Evolutionary conservation across 75 land plant species (phyloP), one percentile per base, ranked within the genome.

Genomic region (Cupressus sempervirens): DNA sequence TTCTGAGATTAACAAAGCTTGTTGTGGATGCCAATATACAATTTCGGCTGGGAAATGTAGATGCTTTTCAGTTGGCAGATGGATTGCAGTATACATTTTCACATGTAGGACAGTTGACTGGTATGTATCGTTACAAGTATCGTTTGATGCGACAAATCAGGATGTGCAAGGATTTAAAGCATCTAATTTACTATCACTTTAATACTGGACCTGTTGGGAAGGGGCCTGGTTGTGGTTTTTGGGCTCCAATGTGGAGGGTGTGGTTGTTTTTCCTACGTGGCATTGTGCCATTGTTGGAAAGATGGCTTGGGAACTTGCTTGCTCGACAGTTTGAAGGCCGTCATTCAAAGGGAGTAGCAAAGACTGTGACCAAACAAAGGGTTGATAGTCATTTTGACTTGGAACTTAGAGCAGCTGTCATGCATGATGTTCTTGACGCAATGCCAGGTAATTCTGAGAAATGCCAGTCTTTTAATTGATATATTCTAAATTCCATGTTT

Each of bases 241-340:
- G 99, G 99, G 99, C 98, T 12, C 99, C 99, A 7, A 98, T 98
- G 99, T 98, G 99, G 99, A 93, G 99, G 58, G 99, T 98, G 1
- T 98, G 99, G 99, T 75, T 98, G 85, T 98, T 98, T 83, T 98
- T 98, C 89, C 96, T 98, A 82, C 95, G 99, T 84, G 99, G 99
- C 58, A 97, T 98, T 76, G 99, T 98, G 13, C 99, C 99, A 81
- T 85, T 98, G 68, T 86, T 98, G 75, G 99, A 98, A 87, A 89
- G 99, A 82, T 98, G 99, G 99, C 92, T 98, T 80, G 99, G 99
- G 5, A 98, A 98, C 88, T 83, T 98, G 58, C 95, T 98, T 74
- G 99, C 99, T 18, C 90, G 99, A 7, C 99, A 98, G 84, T 98
- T 98, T 92, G 99, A 98, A 84, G 99, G 99, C n/a, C 93, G 99